These are phyloP conservation scores for Globisporangium canariense DNA, from an alignment of 352 stramenopile genomes.

Conservation along the genomic window DNA sequence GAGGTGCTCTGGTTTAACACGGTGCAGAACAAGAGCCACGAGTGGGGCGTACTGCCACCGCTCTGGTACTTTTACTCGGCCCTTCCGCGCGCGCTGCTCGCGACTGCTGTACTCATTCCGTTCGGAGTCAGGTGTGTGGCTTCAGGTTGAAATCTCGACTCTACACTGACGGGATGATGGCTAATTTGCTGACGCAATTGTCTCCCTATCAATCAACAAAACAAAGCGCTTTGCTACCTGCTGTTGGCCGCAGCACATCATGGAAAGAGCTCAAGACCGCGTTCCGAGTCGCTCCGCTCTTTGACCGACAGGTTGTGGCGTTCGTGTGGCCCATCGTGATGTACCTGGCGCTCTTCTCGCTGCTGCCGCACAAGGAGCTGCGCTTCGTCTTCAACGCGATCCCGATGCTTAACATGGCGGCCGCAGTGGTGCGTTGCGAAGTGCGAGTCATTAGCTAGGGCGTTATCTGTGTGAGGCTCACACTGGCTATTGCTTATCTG, in stretches of 20 bases:
- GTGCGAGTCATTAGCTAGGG: neutral
- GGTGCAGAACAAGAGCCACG: conserved; percentile 95
- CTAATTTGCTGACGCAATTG: conserved; percentile 1
- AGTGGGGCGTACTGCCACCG: conserved; percentile 95
- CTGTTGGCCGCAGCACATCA: conserved; percentile 37
- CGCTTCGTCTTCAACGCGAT: conserved; percentile 97
- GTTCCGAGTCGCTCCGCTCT: conserved; percentile 35
- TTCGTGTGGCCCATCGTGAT: conserved; percentile 65
- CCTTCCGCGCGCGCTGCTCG: conserved; percentile 87
- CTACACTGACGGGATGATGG: neutral
- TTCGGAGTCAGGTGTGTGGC: conserved; percentile 62
- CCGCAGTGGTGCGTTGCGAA: conserved; percentile 69
- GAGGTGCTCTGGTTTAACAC: conserved; percentile 97
- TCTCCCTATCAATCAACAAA: neutral
- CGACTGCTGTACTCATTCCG: conserved; percentile 80
- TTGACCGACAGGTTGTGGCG: conserved; percentile 49
- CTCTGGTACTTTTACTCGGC: conserved; percentile 97
- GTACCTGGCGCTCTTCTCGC: conserved; percentile 95
- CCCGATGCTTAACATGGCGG: conserved; percentile 93
- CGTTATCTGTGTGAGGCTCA: neutral
- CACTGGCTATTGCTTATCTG: neutral
- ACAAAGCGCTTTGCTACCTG: conserved; percentile 43
- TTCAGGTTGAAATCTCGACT: neutral
- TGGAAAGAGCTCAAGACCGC: conserved; percentile 33
- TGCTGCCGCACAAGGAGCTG: conserved; percentile 98